phyloP scores from a whole-genome alignment of 257 asterid genomes.

The Nicotiana knightiana region DNA sequence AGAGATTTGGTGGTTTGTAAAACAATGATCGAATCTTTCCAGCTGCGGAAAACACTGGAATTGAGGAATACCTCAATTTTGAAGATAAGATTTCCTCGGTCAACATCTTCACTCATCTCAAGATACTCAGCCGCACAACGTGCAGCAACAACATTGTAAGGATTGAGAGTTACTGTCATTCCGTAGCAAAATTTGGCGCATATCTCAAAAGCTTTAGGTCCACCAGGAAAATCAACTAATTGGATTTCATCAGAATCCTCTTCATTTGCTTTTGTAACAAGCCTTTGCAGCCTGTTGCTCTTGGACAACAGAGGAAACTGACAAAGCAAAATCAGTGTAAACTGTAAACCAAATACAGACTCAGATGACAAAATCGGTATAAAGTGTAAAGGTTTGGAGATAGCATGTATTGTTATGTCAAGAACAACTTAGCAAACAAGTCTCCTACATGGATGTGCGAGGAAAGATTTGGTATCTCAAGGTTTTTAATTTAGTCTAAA shows the following conservation, averaged over 20 bases:
- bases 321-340: background rate
- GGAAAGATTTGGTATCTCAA: background rate
- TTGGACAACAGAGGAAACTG: slow-evolving; percentile 94
- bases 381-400: background rate
- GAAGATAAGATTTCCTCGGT: slow-evolving; percentile 67
- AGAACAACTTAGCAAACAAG: background rate
- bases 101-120: slow-evolving; percentile 80
- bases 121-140: slow-evolving; percentile 93
- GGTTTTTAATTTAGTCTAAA: background rate
- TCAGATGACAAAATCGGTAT: background rate
- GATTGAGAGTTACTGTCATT: slow-evolving; percentile 70
- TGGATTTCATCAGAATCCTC: slow-evolving; percentile 44
- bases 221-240: slow-evolving; percentile 78
- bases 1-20: slow-evolving; percentile 71
- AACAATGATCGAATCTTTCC: slow-evolving; percentile 94
- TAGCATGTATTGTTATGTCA: background rate
- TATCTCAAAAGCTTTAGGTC: slow-evolving; percentile 81
- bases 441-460: background rate
- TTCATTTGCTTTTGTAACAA: slow-evolving; percentile 36
- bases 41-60: slow-evolving; percentile 69
- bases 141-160: slow-evolving; percentile 77
- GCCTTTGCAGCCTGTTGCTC: slow-evolving; percentile 68
- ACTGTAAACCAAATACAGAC: background rate
- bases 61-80: slow-evolving; percentile 83
- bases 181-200: slow-evolving; percentile 96